phyloP scores from a whole-genome alignment of 176 grass and related monocot genomes.

The Avena atlantica region DNA sequence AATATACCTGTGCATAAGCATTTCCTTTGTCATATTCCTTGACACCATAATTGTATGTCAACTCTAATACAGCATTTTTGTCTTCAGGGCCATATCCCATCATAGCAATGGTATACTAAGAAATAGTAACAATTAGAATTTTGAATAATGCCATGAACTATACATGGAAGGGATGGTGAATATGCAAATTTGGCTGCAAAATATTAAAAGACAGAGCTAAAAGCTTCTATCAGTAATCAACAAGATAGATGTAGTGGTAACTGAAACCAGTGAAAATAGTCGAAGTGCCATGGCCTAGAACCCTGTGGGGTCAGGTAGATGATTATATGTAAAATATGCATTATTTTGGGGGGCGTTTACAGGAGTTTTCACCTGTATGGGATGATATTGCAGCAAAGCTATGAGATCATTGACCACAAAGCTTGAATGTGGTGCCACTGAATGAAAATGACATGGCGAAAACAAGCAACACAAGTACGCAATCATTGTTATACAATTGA shows the following conservation, averaged over 20 bases:
- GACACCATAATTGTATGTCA: constrained; percentile 94
- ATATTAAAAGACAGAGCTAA: background rate
- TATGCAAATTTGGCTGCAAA: background rate
- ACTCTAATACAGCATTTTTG: constrained; percentile 89
- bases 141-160: constrained; percentile 17
- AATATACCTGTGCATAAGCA: constrained; percentile 93
- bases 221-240: constrained; percentile 33
- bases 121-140: constrained; percentile 6
- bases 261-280: background rate
- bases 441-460: constrained; percentile 25
- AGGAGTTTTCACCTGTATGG: constrained; percentile 1
- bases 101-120: constrained; percentile 90
- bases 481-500: background rate
- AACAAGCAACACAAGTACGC: background rate
- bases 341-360: background rate
- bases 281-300: background rate
- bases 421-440: background rate
- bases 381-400: background rate
- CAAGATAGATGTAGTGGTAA: background rate
- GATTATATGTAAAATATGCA: background rate
- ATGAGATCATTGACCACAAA: background rate
- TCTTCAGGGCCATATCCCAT: constrained; percentile 99
- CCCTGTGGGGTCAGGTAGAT: background rate
- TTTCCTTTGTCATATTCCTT: constrained; percentile 91
- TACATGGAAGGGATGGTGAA: constrained; percentile 1